Evolutionary conservation across 495 filamentous ascomycete genomes (phyloP).

Genomic region (Neurospora discreta): DNA sequence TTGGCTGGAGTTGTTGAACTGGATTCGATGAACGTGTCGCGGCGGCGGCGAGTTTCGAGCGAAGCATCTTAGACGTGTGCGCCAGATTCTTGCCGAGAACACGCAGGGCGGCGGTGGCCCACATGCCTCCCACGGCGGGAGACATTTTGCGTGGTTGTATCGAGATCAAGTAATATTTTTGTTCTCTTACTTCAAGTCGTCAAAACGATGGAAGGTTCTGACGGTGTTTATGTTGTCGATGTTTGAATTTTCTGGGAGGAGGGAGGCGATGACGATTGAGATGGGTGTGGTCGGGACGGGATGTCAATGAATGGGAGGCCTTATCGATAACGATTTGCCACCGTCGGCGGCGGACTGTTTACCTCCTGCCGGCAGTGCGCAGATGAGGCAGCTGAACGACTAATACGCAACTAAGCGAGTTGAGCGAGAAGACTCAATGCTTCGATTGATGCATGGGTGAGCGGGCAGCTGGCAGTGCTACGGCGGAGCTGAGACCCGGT

Average conservation of each 20-base stretch:
- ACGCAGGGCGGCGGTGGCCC: conserved; percentile 60
- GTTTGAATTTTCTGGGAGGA: neutral
- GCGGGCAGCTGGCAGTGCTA: neutral
- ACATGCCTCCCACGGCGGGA: conserved; percentile 49
- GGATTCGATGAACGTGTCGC: conserved; percentile 36
- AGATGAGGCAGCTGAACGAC: neutral
- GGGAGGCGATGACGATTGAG: neutral
- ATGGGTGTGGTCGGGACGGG: conserved; percentile 9
- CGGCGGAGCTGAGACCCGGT: neutral
- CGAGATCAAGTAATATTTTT: neutral
- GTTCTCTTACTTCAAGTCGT: neutral
- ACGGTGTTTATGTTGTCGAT: neutral
- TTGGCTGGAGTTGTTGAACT: conserved; percentile 33
- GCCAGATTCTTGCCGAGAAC: conserved; percentile 56
- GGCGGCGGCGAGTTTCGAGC: conserved; percentile 44
- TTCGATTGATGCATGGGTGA: neutral
- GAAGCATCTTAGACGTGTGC: conserved; percentile 50
- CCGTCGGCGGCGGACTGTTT: neutral
- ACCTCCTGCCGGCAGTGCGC: neutral
- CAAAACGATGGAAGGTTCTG: neutral
- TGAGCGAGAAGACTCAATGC: neutral
- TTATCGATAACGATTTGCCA: conserved; percentile 21
- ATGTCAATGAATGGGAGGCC: neutral
- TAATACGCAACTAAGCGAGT: neutral
- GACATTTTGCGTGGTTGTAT: conserved; percentile 42